phyloP scores from a whole-genome alignment of 352 stramenopile species.

The Phytophthora foliorum region DNA sequence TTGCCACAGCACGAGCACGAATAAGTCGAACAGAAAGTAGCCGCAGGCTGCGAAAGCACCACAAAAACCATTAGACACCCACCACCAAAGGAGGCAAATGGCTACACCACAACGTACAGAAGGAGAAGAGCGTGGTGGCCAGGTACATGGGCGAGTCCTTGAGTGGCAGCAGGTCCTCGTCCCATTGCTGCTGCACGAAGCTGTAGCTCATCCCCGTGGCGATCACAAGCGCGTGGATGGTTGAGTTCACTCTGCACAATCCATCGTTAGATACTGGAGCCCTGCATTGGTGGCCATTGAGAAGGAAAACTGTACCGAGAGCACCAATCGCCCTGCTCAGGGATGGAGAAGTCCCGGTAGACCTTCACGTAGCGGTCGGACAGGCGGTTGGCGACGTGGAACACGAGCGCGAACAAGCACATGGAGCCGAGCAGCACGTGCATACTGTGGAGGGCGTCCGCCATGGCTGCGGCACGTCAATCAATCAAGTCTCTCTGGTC shows the following conservation, averaged over 20 bases:
- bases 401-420: constrained; percentile 67
- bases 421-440: constrained; percentile 64
- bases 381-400: constrained; percentile 57
- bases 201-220: constrained; percentile 73
- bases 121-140: constrained; percentile 76
- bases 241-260: constrained; percentile 74
- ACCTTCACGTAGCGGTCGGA: constrained; percentile 66
- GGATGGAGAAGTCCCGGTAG: constrained; percentile 75
- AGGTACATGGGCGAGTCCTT: constrained; percentile 54
- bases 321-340: constrained; percentile 84
- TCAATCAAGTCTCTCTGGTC: background rate
- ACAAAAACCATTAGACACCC: background rate
- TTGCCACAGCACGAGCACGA: constrained; percentile 75
- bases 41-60: constrained; percentile 58
- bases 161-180: constrained; percentile 65
- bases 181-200: constrained; percentile 68
- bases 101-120: constrained; percentile 59
- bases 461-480: constrained; percentile 8
- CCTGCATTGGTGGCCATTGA: no score
- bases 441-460: constrained; percentile 39
- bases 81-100: background rate
- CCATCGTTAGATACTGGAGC: constrained; percentile 10
- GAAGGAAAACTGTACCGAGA: constrained; percentile 56
- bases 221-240: constrained; percentile 79
- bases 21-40: constrained; percentile 88